Percentiles rank a stretch among this genome's conserved stretches.
phyloP scores from a whole-genome alignment of 73 alveolate genomes.

The Halteria grandinella region DNA sequence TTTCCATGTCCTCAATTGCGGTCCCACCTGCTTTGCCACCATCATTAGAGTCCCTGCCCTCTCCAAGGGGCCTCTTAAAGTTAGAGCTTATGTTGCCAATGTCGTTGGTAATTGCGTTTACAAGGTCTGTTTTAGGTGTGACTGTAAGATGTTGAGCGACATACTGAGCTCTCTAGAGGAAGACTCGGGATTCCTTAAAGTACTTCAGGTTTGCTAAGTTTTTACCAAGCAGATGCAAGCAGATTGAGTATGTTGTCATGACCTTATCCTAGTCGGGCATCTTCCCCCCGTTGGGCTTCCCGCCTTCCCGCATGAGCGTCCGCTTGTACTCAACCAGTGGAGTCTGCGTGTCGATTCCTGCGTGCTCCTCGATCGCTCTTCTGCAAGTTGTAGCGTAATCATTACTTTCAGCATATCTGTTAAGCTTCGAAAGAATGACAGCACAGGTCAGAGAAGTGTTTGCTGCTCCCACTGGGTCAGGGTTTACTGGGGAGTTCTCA shows the following conservation, averaged over 20 bases:
- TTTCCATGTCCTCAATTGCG: slow-evolving; percentile 22
- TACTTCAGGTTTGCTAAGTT: slow-evolving; percentile 41
- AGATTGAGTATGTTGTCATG: slow-evolving; percentile 53
- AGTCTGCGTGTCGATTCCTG: background rate
- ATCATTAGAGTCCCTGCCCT: too few species aligned
- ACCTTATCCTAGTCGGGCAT: slow-evolving; percentile 21
- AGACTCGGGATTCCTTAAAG: slow-evolving; percentile 53
- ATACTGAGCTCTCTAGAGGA: slow-evolving; percentile 20
- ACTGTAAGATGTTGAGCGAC: too few species aligned
- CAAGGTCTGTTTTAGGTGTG: slow-evolving; percentile 19
- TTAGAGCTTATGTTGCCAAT: too few species aligned
- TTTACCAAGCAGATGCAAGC: slow-evolving; percentile 54
- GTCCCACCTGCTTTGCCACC: too few species aligned
- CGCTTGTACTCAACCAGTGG: slow-evolving; percentile 23
- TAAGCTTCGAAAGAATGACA: slow-evolving; percentile 50
- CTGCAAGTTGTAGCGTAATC: slow-evolving; percentile 49
- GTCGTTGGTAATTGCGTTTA: slow-evolving; percentile 8
- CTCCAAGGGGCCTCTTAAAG: too few species aligned
- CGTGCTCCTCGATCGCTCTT: slow-evolving; percentile 3
- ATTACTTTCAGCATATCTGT: slow-evolving; percentile 35
- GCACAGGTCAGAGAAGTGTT: slow-evolving; percentile 59
- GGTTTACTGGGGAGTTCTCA: slow-evolving; percentile 15
- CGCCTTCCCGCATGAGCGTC: too few species aligned
- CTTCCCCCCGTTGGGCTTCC: too few species aligned
- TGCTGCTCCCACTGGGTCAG: slow-evolving; percentile 10